Base-by-base conservation (phyloP, 192 early-diverging fungal genomes). In the Funneliformis geosporum region DNA sequence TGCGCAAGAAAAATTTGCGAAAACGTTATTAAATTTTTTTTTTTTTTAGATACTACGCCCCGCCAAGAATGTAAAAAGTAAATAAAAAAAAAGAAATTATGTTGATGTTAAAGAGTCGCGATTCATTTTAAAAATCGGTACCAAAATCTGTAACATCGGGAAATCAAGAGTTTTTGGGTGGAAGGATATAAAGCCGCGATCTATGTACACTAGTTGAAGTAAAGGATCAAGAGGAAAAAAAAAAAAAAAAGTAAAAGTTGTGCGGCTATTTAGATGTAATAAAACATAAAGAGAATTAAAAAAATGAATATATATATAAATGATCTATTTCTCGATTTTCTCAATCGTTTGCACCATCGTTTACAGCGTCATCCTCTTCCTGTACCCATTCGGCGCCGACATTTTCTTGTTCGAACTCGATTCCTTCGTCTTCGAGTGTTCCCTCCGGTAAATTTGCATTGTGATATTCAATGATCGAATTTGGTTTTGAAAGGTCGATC, bases 401-500 rank as follows among this genome's bases (percentile, higher is more conserved):
- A 21, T 40, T 42, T 69, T 69, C 67, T 69, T 40, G 67, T 69
- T 69, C 67, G 21, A 42, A 69, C 28, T 74, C 72, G 25, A 23
- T 18, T 59, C 47, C 67, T 69, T 43, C 67, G 3, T 66, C 64
- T 6, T 60, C 59, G 23, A 65, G 23, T 8, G 11, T 28, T 28
- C n/a, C 67, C 10, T 21, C 67, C n/a, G 40, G n/a, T 42, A 65
- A 12, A 5, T 23, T 12, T 11, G 40, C 28, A 69, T 69, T 69
- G 9, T 69, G 28, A 69, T 69, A 69, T 10, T 69, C 67, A 18
- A 69, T 69, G 9, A 69, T 69, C 18, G 72, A 27, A 27, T 73
- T 73, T 40, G 73, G 59, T 61, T 75, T 75, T 38, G 59, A 47
- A 18, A 59, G 44, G n/a, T 75, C 73, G n/a, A 75, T 75, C n/a